Percentiles rank a stretch among this genome's conserved stretches.
Conservation (phyloP, 306 rosid species). For the Lathyrus tuberosus region DNA sequence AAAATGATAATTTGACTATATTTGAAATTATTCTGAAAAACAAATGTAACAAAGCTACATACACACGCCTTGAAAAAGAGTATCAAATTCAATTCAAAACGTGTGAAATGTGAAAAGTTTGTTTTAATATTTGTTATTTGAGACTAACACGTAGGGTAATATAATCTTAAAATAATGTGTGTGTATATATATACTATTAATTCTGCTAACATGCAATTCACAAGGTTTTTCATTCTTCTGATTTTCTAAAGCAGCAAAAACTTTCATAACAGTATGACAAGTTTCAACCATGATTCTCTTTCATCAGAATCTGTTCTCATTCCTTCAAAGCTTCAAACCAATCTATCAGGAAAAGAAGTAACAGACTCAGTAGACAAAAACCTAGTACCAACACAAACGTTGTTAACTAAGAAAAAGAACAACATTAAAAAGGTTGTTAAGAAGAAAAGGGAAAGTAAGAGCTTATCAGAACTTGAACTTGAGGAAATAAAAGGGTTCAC, state of each 20-base stretch:
- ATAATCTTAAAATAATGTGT: slow-evolving; percentile 20
- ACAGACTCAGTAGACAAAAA: slow-evolving; percentile 36
- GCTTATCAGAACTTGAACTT: slow-evolving; percentile 79
- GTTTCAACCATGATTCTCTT: slow-evolving; percentile 45
- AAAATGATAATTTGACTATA: too few relatives aligned
- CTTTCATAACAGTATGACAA: slow-evolving; percentile 45
- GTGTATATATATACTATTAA: slow-evolving; percentile 9
- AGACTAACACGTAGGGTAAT: slow-evolving; percentile 39
- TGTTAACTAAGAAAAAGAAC: slow-evolving; percentile 36
- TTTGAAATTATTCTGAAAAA: too few relatives aligned
- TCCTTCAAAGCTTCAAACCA: slow-evolving; percentile 51
- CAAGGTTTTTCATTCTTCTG: slow-evolving; percentile 6
- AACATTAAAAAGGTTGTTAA: not conserved
- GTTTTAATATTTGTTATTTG: slow-evolving; percentile 18
- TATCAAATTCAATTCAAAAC: slow-evolving; percentile 42
- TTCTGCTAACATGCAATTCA: too few relatives aligned
- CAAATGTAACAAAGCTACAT: too few relatives aligned
- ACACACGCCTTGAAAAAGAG: slow-evolving; percentile 11
- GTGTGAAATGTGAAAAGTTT: slow-evolving; percentile 37
- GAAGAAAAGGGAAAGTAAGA: slow-evolving; percentile 61
- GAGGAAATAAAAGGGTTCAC: slow-evolving; percentile 89
- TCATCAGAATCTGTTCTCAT: slow-evolving; percentile 62
- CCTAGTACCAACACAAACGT: slow-evolving; percentile 17
- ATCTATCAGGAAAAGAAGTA: slow-evolving; percentile 58
- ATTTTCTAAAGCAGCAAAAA: slow-evolving; percentile 39